Evolutionary conservation across 140 eudicot genomes (phyloP).

Genomic region (Bidens hawaiensis): DNA sequence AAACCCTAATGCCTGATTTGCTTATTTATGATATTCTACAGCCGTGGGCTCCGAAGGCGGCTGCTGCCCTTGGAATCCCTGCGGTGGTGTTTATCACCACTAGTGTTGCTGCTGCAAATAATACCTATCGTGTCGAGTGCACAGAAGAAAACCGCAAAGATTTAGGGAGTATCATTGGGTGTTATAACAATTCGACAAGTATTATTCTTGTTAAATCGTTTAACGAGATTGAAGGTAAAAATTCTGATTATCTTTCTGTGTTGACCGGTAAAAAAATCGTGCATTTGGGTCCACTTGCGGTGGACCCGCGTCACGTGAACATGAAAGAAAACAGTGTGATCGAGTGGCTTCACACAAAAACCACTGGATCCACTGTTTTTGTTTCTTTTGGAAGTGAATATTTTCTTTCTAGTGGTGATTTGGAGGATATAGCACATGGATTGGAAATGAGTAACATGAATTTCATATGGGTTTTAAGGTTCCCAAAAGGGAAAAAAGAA

Average conservation of each 20-base stretch:
- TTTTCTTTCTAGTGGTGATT: constrained; percentile 26
- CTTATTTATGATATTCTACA: constrained; percentile 20
- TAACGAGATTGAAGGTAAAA: constrained; percentile 26
- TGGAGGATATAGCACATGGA: constrained; percentile 30
- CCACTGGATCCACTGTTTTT: constrained; percentile 19
- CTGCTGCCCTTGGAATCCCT: constrained; percentile 4
- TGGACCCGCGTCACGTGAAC: constrained; percentile 5
- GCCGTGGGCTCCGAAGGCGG: constrained; percentile 20
- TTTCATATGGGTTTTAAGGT: constrained; percentile 39
- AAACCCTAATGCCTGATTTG: constrained; percentile 15
- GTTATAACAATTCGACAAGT: constrained; percentile 9
- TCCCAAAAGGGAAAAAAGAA: constrained; percentile 24
- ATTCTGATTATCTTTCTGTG: constrained; percentile 14
- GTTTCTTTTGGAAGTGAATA: constrained; percentile 43
- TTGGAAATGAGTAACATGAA: constrained; percentile 36
- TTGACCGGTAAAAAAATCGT: neutral
- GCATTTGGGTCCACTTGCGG: constrained; percentile 33
- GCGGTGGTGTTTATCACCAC: constrained; percentile 22
- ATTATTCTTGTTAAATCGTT: constrained; percentile 19
- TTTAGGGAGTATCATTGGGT: neutral
- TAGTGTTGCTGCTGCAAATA: constrained; percentile 13
- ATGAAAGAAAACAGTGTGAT: constrained; percentile 7
- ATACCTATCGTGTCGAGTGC: constrained; percentile 6
- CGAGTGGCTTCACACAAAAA: constrained; percentile 24
- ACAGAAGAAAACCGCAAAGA: neutral